Conservation (phyloP, 2,329 filamentous ascomycete species). For the Gnomoniopsis sp. region DNA sequence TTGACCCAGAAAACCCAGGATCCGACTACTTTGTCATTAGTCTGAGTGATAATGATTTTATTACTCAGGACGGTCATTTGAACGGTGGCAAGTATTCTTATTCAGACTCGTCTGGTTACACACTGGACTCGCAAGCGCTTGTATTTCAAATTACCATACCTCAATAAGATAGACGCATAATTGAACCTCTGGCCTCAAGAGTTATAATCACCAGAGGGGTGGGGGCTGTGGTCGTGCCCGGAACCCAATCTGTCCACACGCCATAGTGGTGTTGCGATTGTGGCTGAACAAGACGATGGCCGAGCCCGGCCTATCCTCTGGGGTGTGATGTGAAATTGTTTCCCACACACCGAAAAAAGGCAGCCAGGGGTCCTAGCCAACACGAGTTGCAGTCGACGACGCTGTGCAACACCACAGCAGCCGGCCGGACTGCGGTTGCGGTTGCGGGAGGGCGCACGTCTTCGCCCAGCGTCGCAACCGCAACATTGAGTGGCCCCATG, state of each 20-base stretch:
- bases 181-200: neutral
- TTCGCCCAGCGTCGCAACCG: neutral
- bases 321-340: neutral
- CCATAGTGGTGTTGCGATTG: neutral
- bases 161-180: neutral
- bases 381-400: neutral
- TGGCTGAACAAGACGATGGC: neutral
- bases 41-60: constrained; percentile 71
- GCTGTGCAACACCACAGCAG: neutral
- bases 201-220: neutral
- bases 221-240: neutral
- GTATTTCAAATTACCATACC: constrained; percentile 54
- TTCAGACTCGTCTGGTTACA: constrained; percentile 51
- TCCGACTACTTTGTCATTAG: constrained; percentile 62
- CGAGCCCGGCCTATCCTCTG: neutral
- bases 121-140: constrained; percentile 59
- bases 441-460: neutral
- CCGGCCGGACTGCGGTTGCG: neutral
- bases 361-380: neutral
- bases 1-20: constrained; percentile 40
- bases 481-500: neutral
- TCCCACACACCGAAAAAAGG: neutral
- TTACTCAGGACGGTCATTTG: constrained; percentile 64
- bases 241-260: neutral
- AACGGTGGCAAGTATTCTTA: constrained; percentile 55